These are phyloP conservation scores for Vickermania ingenoplastis DNA, from an alignment of 208 protist genomes.

Conservation along the genomic window DNA sequence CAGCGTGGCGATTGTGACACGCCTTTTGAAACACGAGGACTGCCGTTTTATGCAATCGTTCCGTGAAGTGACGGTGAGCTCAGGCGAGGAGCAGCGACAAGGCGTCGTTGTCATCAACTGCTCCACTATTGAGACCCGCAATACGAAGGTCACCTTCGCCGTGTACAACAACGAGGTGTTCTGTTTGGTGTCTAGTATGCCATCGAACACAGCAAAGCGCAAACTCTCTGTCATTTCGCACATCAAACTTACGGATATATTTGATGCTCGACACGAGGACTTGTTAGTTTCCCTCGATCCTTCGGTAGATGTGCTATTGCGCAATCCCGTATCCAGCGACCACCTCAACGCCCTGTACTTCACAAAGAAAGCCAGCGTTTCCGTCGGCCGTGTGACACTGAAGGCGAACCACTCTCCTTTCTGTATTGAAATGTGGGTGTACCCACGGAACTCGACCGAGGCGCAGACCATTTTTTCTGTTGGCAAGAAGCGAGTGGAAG, in stretches of 20 bases:
- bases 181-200: background rate
- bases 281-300: background rate
- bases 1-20: background rate
- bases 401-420: constrained; percentile 78
- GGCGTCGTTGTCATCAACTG: background rate
- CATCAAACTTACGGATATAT: background rate
- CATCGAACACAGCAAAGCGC: background rate
- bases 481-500: constrained; percentile 74
- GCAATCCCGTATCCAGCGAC: constrained; percentile 10
- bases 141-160: background rate
- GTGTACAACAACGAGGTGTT: background rate
- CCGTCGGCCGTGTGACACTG: constrained; percentile 51
- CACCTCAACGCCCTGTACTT: constrained; percentile 50
- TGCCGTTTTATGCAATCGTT: background rate
- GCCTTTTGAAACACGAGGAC: constrained; percentile 1
- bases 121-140: background rate
- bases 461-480: constrained; percentile 67
- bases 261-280: background rate
- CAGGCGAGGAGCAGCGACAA: background rate
- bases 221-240: background rate
- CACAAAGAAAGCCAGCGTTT: constrained; percentile 38
- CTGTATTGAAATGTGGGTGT: constrained; percentile 84
- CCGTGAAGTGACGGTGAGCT: background rate
- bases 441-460: constrained; percentile 50
- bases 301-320: constrained; percentile 10